Evolutionary conservation across 306 rosid genomes (phyloP), one percentile per base, ranked within the genome.

Genomic region (Albizia julibrissin): DNA sequence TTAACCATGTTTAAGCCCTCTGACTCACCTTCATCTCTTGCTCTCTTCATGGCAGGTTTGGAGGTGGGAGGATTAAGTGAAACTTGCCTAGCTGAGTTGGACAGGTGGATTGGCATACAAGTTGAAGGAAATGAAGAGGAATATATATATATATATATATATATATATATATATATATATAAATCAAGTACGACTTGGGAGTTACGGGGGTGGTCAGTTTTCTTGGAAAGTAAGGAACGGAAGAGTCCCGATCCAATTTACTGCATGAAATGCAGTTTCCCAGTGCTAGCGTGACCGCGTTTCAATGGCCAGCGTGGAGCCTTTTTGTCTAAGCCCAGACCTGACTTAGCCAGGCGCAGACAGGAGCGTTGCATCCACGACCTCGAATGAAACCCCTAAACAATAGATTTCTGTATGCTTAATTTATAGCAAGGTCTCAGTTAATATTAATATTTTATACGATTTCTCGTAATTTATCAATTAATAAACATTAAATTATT

Each of bases 21-120:
- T 33, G 27, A 11, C 6, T 81, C 81, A 21, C 75, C 77, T 3
- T 80, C 85, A n/a, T 84, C 83, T 74, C 90, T 82, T 19, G 37
- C 71, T 90, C 95, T 89, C 87, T 94, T 90, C 93, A 90, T 89
- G 65, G 21, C 77, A 54, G 44, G 34, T 12, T 68, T 68, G 24
- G 19, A 67, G 8, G 16, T 4, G 5, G 10, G 18, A 1, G 8
- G 40, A 24, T 58, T 29, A 24, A 58, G 24, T 22, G 65, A 58
- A 22, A 58, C 13, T 10, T 24, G 46, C 46, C 14, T 42, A 49
- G 61, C 26, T 21, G 31, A 3, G 66, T 24, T 59, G 12, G 66
- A 59, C 66, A 59, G 64, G 26, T 22, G 10, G 26, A n/a, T 8
- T 9, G 10, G 10, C 10, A 6, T n/a, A n/a, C 10, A n/a, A 22